Conservation (phyloP, 495 filamentous ascomycete genomes). For the Neurospora hispaniola region DNA sequence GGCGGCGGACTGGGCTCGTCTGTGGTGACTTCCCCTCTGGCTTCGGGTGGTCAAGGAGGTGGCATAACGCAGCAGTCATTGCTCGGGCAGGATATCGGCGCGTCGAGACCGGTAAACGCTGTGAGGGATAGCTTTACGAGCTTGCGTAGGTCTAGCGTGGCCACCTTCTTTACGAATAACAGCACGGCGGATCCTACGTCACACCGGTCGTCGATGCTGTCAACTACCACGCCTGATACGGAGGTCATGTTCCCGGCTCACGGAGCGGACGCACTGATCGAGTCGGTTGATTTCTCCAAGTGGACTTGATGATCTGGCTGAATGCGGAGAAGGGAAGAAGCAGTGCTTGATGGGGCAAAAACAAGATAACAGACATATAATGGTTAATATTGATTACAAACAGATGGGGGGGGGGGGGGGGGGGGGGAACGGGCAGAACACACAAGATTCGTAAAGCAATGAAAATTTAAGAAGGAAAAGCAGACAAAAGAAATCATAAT, state of each 20-base stretch:
- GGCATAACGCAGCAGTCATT: constrained; percentile 7
- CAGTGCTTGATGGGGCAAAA: not conserved
- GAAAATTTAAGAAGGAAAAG: not conserved
- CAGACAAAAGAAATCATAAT: not conserved
- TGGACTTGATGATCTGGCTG: constrained; percentile 33
- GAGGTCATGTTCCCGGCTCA: constrained; percentile 25
- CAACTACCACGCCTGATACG: constrained; percentile 36
- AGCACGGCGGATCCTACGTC: constrained; percentile 36
- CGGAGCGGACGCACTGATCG: constrained; percentile 39
- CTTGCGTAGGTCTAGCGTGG: constrained; percentile 41
- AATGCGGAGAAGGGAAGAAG: not conserved
- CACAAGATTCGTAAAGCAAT: not conserved
- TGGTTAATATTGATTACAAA: not conserved
- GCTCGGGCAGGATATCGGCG: constrained; percentile 8
- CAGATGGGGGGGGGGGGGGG: not conserved
- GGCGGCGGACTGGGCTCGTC: constrained; percentile 1
- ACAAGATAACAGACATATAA: not conserved
- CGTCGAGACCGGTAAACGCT: constrained; percentile 27
- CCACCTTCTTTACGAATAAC: constrained; percentile 40
- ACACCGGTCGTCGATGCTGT: constrained; percentile 41
- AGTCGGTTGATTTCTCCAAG: constrained; percentile 50
- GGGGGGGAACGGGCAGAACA: not conserved
- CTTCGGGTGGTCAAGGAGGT: constrained; percentile 3
- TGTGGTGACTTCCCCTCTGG: not conserved
- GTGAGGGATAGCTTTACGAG: constrained; percentile 42